phyloP scores from a whole-genome alignment of 495 filamentous ascomycete species.

The Talaromyces ruber region DNA sequence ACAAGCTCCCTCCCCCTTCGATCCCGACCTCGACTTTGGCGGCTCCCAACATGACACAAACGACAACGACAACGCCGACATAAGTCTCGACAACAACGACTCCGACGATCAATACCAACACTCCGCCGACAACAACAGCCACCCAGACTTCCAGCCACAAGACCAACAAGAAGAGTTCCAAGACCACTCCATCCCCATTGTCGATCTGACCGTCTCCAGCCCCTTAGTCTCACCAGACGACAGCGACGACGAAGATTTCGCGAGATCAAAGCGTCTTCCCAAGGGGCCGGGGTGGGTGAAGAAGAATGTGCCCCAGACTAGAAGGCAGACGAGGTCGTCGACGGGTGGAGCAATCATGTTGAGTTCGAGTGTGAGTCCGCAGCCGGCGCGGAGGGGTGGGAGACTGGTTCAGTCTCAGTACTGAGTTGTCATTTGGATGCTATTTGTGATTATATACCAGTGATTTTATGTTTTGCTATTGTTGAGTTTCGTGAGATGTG shows the following conservation, averaged over 20 bases:
- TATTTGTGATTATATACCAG: background rate
- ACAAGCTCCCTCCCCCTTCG: background rate
- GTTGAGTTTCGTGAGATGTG: slow-evolving; percentile 10
- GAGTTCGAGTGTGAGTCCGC: slow-evolving; percentile 21
- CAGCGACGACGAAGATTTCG: slow-evolving; percentile 20
- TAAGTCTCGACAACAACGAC: background rate
- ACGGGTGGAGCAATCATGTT: slow-evolving; percentile 12
- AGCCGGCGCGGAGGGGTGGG: slow-evolving; percentile 11
- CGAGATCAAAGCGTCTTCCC: slow-evolving; percentile 20
- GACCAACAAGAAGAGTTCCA: slow-evolving; percentile 3
- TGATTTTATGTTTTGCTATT: background rate
- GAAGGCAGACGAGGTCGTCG: slow-evolving; percentile 15
- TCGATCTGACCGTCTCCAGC: slow-evolving; percentile 37
- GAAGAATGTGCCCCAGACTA: slow-evolving; percentile 15
- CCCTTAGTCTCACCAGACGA: slow-evolving; percentile 22
- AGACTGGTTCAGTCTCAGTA: background rate
- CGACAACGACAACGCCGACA: background rate
- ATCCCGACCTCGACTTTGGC: background rate
- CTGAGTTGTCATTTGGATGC: background rate
- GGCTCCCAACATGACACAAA: background rate
- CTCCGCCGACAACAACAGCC: background rate
- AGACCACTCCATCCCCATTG: slow-evolving; percentile 10
- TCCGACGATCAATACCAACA: background rate
- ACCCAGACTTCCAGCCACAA: background rate
- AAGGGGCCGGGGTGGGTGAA: slow-evolving; percentile 28